These are phyloP conservation scores for Tilletia caries DNA, from an alignment of 1,284 basidiomycete genomes.

Conservation along the genomic window DNA sequence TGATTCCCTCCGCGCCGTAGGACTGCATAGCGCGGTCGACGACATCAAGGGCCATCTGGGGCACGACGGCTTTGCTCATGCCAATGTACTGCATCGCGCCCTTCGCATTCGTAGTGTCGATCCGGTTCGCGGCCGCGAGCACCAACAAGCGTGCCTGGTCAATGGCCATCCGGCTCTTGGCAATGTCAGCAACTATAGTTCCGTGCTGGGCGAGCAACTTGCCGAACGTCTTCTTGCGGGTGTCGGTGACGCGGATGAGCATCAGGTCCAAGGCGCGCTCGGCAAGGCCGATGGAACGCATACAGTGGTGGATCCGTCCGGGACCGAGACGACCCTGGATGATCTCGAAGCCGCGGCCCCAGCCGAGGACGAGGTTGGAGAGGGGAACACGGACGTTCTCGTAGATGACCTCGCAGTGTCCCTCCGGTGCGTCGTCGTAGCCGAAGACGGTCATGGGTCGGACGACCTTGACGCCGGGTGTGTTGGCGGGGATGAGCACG, in stretches of 20 bases:
- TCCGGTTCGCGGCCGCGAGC: constrained; percentile 87
- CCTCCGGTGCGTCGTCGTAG: constrained; percentile 58
- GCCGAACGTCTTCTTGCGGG: constrained; percentile 84
- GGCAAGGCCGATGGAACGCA: constrained; percentile 90
- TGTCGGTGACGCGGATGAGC: constrained; percentile 87
- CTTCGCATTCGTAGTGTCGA: constrained; percentile 84
- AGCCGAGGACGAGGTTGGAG: constrained; percentile 78
- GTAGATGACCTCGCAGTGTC: constrained; percentile 91
- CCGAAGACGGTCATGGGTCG: constrained; percentile 77
- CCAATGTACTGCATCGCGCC: constrained; percentile 95
- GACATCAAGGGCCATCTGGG: constrained; percentile 77
- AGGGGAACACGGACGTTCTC: constrained; percentile 86
- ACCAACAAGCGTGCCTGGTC: constrained; percentile 82
- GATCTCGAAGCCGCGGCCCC: constrained; percentile 93
- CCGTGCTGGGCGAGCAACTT: constrained; percentile 88
- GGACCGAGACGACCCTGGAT: constrained; percentile 96
- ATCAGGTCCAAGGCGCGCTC: constrained; percentile 80
- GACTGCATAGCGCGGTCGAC: constrained; percentile 90
- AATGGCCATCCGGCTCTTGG: constrained; percentile 86
- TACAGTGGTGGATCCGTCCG: constrained; percentile 88
- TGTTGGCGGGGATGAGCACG: constrained; percentile 82
- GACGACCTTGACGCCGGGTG: constrained; percentile 81
- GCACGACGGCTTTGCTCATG: constrained; percentile 85
- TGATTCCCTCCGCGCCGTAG: constrained; percentile 87
- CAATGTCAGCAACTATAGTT: constrained; percentile 86